Conservation (phyloP, 495 filamentous ascomycete genomes). For the Sporormia fimetaria region DNA sequence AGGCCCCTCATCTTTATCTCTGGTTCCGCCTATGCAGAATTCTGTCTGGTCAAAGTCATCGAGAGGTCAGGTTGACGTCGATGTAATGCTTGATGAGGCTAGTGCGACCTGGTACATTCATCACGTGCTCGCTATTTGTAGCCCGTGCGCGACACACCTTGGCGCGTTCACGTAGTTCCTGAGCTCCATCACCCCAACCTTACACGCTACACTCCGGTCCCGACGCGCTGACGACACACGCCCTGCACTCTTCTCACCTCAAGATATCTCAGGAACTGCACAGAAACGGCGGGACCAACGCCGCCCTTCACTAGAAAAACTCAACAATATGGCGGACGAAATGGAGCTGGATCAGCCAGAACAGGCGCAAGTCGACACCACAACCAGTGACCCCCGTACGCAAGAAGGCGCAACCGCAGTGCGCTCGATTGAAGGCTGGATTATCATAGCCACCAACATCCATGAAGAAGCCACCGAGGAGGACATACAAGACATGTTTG, state of each 20-base stretch:
- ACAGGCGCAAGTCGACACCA: conserved; percentile 32
- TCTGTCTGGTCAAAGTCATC: conserved; percentile 1
- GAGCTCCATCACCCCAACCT: too few species aligned
- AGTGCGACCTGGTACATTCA: too few species aligned
- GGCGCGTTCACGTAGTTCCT: too few species aligned
- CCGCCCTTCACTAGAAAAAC: background rate
- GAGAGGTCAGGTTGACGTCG: too few species aligned
- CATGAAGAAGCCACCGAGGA: conserved; percentile 98
- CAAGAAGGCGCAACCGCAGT: conserved; percentile 76
- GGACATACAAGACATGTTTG: conserved; percentile 86
- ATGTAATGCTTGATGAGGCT: too few species aligned
- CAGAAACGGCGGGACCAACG: background rate
- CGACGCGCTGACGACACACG: too few species aligned
- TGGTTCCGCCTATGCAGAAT: background rate
- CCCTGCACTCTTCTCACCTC: too few species aligned
- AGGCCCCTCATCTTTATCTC: background rate
- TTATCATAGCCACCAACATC: conserved; percentile 90
- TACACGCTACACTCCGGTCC: too few species aligned
- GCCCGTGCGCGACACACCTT: too few species aligned
- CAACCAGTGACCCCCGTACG: conserved; percentile 56
- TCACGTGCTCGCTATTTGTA: too few species aligned
- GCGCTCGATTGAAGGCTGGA: conserved; percentile 98
- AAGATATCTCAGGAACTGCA: too few species aligned
- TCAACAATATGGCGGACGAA: conserved; percentile 37
- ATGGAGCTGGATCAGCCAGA: conserved; percentile 63